phyloP scores from a whole-genome alignment of 2,329 filamentous ascomycete genomes.

The Xylaria sp. region DNA sequence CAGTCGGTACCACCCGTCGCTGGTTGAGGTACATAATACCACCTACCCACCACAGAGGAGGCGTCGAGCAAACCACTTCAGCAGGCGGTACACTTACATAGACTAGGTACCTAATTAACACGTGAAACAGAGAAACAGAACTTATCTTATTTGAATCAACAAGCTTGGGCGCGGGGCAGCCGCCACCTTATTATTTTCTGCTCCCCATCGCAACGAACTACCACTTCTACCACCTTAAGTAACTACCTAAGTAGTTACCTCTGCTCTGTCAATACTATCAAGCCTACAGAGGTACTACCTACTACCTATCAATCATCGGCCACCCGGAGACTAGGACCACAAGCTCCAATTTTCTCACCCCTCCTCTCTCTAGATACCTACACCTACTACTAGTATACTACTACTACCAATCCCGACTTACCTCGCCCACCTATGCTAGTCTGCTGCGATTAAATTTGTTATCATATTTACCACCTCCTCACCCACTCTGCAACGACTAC shows the following conservation, averaged over 20 bases:
- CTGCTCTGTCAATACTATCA: no score
- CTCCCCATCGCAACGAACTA: constrained; percentile 17
- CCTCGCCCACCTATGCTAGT: constrained; percentile 24
- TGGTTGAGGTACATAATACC: not conserved
- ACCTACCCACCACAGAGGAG: not conserved
- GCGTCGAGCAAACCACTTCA: not conserved
- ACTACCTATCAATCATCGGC: not conserved
- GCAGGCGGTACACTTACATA: not conserved
- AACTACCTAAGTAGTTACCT: no score
- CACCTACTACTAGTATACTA: constrained; percentile 1
- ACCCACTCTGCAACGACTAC: not conserved
- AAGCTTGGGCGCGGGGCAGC: constrained; percentile 30
- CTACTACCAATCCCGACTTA: constrained; percentile 13
- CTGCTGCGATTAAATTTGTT: constrained; percentile 5
- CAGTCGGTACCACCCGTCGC: constrained; percentile 16
- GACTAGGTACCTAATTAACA: not conserved
- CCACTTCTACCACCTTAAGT: no score
- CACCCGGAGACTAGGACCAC: constrained; percentile 21
- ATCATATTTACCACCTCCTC: constrained; percentile 5
- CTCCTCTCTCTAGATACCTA: constrained; percentile 23
- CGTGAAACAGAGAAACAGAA: constrained; percentile 14
- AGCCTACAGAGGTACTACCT: no score
- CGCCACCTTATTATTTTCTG: constrained; percentile 19
- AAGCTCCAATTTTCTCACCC: constrained; percentile 40
- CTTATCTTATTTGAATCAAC: constrained; percentile 16